Base-by-base conservation (phyloP, 2,329 filamentous ascomycete species). In the Alternaria sp. region DNA sequence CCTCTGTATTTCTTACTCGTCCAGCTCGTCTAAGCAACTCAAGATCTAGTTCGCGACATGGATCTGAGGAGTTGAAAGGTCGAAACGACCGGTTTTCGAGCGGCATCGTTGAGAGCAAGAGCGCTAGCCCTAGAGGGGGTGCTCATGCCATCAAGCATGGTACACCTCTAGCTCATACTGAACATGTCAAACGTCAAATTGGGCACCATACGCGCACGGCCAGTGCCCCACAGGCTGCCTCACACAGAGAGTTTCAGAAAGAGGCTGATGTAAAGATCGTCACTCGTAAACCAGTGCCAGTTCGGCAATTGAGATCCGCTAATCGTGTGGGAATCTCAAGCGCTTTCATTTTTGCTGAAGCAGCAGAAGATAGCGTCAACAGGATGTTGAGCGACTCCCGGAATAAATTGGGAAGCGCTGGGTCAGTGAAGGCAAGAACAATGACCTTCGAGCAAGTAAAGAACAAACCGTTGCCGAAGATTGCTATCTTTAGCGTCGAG, bases 1-100 rank as follows among this genome's bases (percentile, higher is more conserved):
- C 73, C 9, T 72, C 71, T 0, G 52, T 73, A 8, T 74, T 72
- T 5, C 65, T 78, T 5, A 74, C 75, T 3, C 70, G 69, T 8
- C 75, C 75, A 7, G 64, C 64, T 9, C 69, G 74, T 8, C 70
- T 78, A 7, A 74, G 72, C 52, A 62, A 47, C 7, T 57, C 57
- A 64, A 48, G 62, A 59, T 69, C 69, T 61, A 75, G 67, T 41
- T 70, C 69, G 7, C 51, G 65, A 49, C 75, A 70, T 46, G 61
- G 63, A 7, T 71, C 64, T 4, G 68, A 57, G 5, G 65, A 63
- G 4, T 62, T 59, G 11, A 65, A 68, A 16, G 62, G 61, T 7
- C 53, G 59, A 18, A 51, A 46, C 30, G 65, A 63, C 11, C 18
- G n/a, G 22, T 59, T 54, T 6, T 49, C 46, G 3, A 62, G 58